Evolutionary conservation across 371 early-diverging fungal genomes (phyloP), one percentile per base, ranked within the genome.

Genomic region (Mortierella polycephala): DNA sequence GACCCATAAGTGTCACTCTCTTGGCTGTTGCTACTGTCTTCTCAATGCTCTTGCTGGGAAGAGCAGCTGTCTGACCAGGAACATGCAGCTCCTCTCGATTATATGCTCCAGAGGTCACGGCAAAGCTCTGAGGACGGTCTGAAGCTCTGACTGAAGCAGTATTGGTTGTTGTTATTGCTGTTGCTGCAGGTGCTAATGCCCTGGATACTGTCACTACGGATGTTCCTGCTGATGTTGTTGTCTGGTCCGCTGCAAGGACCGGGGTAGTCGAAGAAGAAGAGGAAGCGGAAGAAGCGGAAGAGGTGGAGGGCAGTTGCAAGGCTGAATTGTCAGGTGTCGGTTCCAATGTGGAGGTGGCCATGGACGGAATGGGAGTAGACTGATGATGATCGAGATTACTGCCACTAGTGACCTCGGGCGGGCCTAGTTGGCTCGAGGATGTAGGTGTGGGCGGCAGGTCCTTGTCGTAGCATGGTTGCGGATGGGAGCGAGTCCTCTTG

Each of bases 361-460:
- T 5, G 59, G 41, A 49, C n/a, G 55, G 39, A 39, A n/a, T 37
- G 14, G 52, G 20, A 18, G 59, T 16, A 56, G 59, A 56, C 49
- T 21, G 51, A 45, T 45, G 64, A 14, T 65, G 60, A 49, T 65
- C 50, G 44, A 60, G 55, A 21, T 57, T 53, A 37, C 44, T 64
- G 42, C 16, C 37, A 37, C 12, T 10, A 6, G 58, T n/a, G 49
- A 54, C 61, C 1, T 59, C 60, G 7, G 58, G 59, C 7, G 66
- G 54, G 45, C 66, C 63, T 20, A 67, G 65, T 52, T 74, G 74
- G 53, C 64, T 74, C 39, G 79, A 64, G 1, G 79, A 77, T 16
- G 79, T 77, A 18, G 79, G 79, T 18, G 79, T 77, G 13, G 79
- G 79, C 2, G 79, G 79, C 18, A 77, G 60, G 47, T 77, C 79